Conservation (phyloP, 1,284 basidiomycete genomes). For the Chondrostereum purpureum region DNA sequence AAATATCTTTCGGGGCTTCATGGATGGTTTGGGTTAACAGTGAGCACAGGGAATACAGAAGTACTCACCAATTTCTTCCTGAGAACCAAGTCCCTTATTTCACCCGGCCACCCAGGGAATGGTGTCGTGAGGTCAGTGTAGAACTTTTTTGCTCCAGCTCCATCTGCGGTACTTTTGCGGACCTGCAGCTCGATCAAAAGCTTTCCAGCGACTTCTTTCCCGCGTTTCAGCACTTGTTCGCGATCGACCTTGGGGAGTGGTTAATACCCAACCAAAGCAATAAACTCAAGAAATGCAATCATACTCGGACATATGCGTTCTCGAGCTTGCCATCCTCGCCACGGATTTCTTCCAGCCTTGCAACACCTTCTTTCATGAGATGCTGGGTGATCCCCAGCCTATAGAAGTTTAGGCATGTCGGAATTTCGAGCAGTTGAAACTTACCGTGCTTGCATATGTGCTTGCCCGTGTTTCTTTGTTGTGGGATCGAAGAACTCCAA, state of each 20-base stretch:
- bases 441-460: constrained; percentile 86
- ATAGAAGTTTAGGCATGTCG: no score
- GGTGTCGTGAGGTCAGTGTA: constrained; percentile 74
- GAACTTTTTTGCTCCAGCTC: constrained; percentile 64
- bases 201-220: constrained; percentile 60
- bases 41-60: constrained; percentile 4
- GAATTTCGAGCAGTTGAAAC: constrained; percentile 16
- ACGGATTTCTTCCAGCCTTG: constrained; percentile 61
- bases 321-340: constrained; percentile 49
- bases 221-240: constrained; percentile 54
- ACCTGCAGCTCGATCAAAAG: constrained; percentile 75
- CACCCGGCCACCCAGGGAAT: constrained; percentile 61
- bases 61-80: constrained; percentile 70
- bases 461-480: constrained; percentile 79
- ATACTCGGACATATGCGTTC: constrained; percentile 63
- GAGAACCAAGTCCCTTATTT: constrained; percentile 70
- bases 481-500: constrained; percentile 80
- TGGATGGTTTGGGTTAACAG: constrained; percentile 6
- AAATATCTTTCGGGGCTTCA: constrained; percentile 73
- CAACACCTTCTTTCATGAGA: constrained; percentile 67
- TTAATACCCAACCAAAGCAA: constrained; percentile 3
- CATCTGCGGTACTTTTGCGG: constrained; percentile 78
- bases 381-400: constrained; percentile 78
- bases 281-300: constrained; percentile 16
- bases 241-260: constrained; percentile 54